Percentiles rank a stretch among this genome's conserved stretches.
phyloP scores from a whole-genome alignment of 192 early-diverging fungal genomes.

The Coemansia biformis region DNA sequence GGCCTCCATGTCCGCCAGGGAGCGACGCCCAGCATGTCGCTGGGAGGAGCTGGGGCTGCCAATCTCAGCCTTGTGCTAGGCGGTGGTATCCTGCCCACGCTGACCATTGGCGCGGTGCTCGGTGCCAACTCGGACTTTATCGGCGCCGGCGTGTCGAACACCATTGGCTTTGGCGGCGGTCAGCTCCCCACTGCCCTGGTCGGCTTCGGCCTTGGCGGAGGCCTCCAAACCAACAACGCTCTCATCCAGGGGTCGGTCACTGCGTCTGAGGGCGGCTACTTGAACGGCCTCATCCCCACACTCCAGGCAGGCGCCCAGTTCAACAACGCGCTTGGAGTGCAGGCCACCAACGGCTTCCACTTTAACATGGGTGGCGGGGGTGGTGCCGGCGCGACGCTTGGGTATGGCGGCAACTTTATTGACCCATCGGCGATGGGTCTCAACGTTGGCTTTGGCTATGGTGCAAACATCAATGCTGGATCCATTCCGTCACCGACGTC shows the following conservation, averaged over 20 bases:
- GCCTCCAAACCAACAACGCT: conserved; percentile 10
- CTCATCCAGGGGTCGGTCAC: conserved; percentile 11
- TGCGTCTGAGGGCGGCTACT: conserved; percentile 20
- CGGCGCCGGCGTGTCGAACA: conserved; percentile 10
- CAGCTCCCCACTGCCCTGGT: conserved; percentile 6
- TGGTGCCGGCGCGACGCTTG: conserved; percentile 3
- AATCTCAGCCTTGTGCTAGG: conserved; percentile 16
- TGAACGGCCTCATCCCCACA: conserved; percentile 13
- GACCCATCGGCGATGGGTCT: conserved; percentile 3
- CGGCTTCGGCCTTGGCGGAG: conserved; percentile 8
- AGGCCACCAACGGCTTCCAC: conserved; percentile 6
- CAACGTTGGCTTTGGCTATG: conserved; percentile 14
- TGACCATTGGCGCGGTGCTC: conserved; percentile 13
- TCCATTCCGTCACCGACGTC: neutral
- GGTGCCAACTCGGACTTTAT: conserved; percentile 1
- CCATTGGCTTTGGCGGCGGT: conserved; percentile 17
- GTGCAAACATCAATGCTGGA: conserved; percentile 12
- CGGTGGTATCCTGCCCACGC: conserved; percentile 27
- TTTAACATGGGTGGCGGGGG: conserved; percentile 6
- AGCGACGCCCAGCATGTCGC: conserved; percentile 5
- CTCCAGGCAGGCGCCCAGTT: conserved; percentile 6
- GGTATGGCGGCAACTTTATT: conserved; percentile 31
- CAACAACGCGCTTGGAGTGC: conserved; percentile 9
- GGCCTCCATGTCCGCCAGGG: conserved; percentile 1
- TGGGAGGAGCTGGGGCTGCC: conserved; percentile 5